Base-by-base conservation (phyloP, 2,329 filamentous ascomycete species). In the Alternaria incomplexa region DNA sequence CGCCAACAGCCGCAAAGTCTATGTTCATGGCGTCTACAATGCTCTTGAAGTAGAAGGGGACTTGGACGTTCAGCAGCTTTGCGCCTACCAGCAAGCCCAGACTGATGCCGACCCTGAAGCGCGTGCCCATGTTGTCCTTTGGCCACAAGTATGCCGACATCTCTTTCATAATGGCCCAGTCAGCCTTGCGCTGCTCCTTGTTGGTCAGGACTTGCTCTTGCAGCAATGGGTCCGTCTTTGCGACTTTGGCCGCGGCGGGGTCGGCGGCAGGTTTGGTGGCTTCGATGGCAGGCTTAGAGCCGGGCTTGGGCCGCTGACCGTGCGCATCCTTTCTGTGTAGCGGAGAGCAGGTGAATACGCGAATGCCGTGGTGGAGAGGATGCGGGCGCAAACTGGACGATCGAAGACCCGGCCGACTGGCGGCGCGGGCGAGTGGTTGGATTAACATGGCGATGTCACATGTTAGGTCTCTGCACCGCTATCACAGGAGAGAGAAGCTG, bases 11-110 rank as follows among this genome's bases (percentile, higher is more conserved):
- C n/a, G 88, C 87, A 77, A 97, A 90, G 80, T 99, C 96, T 70
- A 99, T 88, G 79, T 99, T 99, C 93, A 99, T 97, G 20, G 93
- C 90, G 80, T 99, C 96, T 45, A 99, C 93, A 68, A 99, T 98
- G 80, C 84, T 94, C 85, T 98, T 98, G 85, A 99, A 99, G 85
- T 97, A 99, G 79, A 99, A 99, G 0, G 96, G 96, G 50, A 99
- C 93, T 83, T 99, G 93, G 15, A 99, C 96, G 80, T 98, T 99
- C 75, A 99, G 76, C 72, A 89, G 89, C 86, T 99, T 99, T 77
- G 93, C 93, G 62, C 94, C 93, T 22, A 99, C 83, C 40, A 99
- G 86, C 66, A 99, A 82, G 8, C 86, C 88, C 4, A 99, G 86
- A n/a, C 95, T 93, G 51, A 97, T 82, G 11, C 91, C 88, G 32